Conservation (phyloP, 345 rosid genomes). For the Gossypium raimondii region DNA sequence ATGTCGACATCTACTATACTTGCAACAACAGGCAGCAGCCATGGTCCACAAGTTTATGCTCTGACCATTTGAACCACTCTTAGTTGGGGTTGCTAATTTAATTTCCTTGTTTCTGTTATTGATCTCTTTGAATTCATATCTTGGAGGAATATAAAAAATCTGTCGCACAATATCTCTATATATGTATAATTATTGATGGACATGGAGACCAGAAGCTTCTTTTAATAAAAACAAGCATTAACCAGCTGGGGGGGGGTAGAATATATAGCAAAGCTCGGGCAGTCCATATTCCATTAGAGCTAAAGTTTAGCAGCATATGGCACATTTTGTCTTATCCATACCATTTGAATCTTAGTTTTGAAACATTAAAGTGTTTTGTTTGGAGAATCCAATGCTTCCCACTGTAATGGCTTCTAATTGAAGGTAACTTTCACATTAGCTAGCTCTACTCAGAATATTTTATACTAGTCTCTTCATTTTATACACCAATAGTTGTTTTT, state of each 20-base stretch:
- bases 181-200: constrained; percentile 6
- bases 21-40: not conserved
- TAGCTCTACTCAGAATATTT: not conserved
- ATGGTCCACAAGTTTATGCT: constrained; percentile 15
- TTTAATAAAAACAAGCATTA: not conserved
- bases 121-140: constrained; percentile 1
- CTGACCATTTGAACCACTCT: constrained; percentile 11
- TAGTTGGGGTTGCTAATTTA: not conserved
- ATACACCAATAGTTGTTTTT: no score
- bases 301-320: constrained; percentile 4
- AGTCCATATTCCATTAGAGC: not conserved
- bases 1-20: not conserved
- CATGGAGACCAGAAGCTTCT: not conserved
- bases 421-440: not conserved
- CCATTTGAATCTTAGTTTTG: constrained; percentile 9
- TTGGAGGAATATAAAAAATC: constrained; percentile 1
- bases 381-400: constrained; percentile 15
- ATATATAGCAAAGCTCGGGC: not conserved
- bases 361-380: constrained; percentile 10
- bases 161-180: not conserved
- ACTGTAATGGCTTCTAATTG: constrained; percentile 4
- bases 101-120: not conserved
- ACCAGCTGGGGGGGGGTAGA: not conserved
- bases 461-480: no score
- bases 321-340: constrained; percentile 1